Conservation (phyloP, 257 asterid species). For the Penstemon newberryi region DNA sequence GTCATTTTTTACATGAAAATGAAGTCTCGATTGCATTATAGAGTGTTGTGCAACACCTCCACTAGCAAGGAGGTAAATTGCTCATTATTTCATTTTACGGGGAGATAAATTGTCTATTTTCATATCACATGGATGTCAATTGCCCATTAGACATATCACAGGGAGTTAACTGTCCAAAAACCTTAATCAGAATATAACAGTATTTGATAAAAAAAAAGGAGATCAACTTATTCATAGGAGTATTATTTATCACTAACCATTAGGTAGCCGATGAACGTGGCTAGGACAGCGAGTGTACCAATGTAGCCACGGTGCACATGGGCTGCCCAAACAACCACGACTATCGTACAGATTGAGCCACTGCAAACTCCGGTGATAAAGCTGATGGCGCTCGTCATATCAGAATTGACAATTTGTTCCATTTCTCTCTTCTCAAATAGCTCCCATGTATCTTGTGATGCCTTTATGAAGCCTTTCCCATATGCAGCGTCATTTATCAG, state of each 20-base stretch:
- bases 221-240: slow-evolving; percentile 33
- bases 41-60: too few species aligned
- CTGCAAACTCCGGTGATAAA: slow-evolving; percentile 93
- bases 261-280: slow-evolving; percentile 90
- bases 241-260: slow-evolving; percentile 53
- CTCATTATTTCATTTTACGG: too few species aligned
- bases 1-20: too few species aligned
- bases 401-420: slow-evolving; percentile 80
- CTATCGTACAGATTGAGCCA: slow-evolving; percentile 86
- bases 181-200: too few species aligned
- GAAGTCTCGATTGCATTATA: too few species aligned
- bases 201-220: background rate
- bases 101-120: too few species aligned
- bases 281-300: slow-evolving; percentile 65
- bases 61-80: too few species aligned
- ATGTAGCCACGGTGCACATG: slow-evolving; percentile 65
- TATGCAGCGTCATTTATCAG: slow-evolving; percentile 40
- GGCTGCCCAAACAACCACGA: slow-evolving; percentile 79
- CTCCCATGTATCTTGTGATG: slow-evolving; percentile 97
- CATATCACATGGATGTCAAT: too few species aligned
- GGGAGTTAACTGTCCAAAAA: too few species aligned
- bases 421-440: slow-evolving; percentile 70
- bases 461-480: slow-evolving; percentile 80
- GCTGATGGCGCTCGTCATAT: slow-evolving; percentile 87
- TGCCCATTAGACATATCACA: too few species aligned